Conservation (phyloP, 2,329 filamentous ascomycete species). For the Aspergillus phoenicis region DNA sequence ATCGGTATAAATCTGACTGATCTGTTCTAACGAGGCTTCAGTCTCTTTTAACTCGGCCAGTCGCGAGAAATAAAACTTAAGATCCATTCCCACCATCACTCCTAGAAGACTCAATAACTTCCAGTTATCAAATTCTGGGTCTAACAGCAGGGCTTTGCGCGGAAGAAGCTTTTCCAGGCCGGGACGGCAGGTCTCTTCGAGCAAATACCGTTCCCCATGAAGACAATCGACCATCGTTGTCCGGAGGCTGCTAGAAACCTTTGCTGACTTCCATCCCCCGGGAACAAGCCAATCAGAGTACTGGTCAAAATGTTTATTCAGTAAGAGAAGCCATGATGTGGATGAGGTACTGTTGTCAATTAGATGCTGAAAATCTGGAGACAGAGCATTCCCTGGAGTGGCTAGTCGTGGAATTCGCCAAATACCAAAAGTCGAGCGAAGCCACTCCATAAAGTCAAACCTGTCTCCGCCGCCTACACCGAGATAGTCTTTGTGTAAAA, state of each 20-base stretch:
- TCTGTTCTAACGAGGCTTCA: neutral
- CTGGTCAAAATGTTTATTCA: neutral
- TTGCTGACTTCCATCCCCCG: neutral
- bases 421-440: neutral
- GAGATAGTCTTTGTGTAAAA: neutral
- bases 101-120: neutral
- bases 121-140: neutral
- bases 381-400: neutral
- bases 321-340: neutral
- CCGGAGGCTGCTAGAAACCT: neutral
- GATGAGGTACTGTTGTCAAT: neutral
- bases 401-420: neutral
- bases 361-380: neutral
- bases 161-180: neutral
- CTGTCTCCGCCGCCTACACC: neutral
- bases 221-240: neutral
- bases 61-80: neutral
- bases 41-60: neutral
- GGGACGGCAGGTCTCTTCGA: neutral
- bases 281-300: neutral
- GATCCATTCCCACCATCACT: neutral
- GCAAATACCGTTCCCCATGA: neutral
- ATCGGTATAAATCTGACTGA: neutral
- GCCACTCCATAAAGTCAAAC: neutral
- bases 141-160: neutral